Evolutionary conservation across 148 eudicot genomes (phyloP).

Genomic region (Pouteria glomerata): DNA sequence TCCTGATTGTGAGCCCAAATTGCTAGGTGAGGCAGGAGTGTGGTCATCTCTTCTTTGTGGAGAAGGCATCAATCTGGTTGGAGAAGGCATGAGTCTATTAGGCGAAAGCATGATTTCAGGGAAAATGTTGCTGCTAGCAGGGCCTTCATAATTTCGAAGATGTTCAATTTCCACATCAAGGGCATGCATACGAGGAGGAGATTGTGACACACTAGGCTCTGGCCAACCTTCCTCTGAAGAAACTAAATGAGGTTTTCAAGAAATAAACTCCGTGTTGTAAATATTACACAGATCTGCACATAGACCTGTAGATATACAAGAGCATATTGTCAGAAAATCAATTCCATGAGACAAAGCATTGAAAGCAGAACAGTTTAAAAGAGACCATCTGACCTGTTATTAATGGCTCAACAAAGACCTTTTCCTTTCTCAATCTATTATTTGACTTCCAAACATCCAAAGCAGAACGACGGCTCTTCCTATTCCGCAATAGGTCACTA

Average conservation of each 20-base stretch:
- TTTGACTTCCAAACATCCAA: slow-evolving; percentile 57
- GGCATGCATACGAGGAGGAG: slow-evolving; percentile 16
- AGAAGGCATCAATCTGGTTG: slow-evolving; percentile 19
- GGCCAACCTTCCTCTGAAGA: slow-evolving; percentile 19
- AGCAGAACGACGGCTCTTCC: slow-evolving; percentile 38
- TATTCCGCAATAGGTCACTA: slow-evolving; percentile 39
- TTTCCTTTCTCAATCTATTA: slow-evolving; percentile 40
- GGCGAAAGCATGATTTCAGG: slow-evolving; percentile 21
- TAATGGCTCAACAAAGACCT: slow-evolving; percentile 45
- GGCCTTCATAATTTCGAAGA: slow-evolving; percentile 32
- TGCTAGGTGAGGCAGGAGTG: slow-evolving; percentile 26
- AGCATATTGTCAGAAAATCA: not conserved
- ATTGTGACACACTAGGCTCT: slow-evolving; percentile 24
- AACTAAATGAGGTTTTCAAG: slow-evolving; percentile 36
- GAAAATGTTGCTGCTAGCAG: slow-evolving; percentile 11
- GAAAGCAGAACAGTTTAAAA: not conserved
- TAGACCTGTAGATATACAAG: slow-evolving; percentile 45
- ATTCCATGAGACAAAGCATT: not conserved
- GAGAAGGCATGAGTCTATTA: slow-evolving; percentile 18
- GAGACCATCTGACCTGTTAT: slow-evolving; percentile 43
- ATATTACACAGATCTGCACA: slow-evolving; percentile 33
- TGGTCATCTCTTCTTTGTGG: slow-evolving; percentile 16
- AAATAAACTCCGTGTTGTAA: slow-evolving; percentile 27
- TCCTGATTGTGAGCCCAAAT: slow-evolving; percentile 33
- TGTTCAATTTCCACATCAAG: slow-evolving; percentile 36